Percentiles rank a stretch among this genome's conserved stretches.
phyloP scores from a whole-genome alignment of 352 stramenopile genomes.

The Pythium vanterpoolii region DNA sequence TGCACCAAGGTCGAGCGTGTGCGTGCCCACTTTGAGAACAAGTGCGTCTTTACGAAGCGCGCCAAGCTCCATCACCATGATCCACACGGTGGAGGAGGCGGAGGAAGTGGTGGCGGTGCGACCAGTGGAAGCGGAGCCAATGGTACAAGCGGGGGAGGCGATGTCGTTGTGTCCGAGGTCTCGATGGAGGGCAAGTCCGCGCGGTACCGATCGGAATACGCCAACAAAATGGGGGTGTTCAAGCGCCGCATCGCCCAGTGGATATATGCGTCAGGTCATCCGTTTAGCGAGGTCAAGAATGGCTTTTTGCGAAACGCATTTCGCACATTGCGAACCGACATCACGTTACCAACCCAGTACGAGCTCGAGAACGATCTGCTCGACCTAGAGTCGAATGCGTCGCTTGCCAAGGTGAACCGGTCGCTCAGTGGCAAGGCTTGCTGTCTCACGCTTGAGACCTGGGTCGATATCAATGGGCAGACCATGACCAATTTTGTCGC shows the following conservation, averaged over 20 bases:
- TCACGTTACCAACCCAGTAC: slow-evolving; percentile 37
- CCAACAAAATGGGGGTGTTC: slow-evolving; percentile 51
- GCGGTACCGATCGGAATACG: slow-evolving; percentile 26
- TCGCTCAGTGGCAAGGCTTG: slow-evolving; percentile 43
- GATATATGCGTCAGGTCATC: slow-evolving; percentile 56
- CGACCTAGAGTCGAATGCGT: slow-evolving; percentile 45
- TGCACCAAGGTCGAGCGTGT: slow-evolving; percentile 70
- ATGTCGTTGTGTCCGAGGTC: slow-evolving; percentile 8
- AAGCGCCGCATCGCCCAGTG: slow-evolving; percentile 64
- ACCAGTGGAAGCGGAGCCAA: not conserved
- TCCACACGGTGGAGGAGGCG: not conserved
- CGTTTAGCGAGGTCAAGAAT: slow-evolving; percentile 46
- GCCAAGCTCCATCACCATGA: slow-evolving; percentile 19
- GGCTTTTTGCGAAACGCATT: slow-evolving; percentile 42
- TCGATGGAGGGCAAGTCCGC: slow-evolving; percentile 17
- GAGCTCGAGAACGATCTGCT: slow-evolving; percentile 68
- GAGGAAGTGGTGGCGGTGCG: not conserved
- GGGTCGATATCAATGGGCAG: slow-evolving; percentile 37
- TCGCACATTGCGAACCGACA: slow-evolving; percentile 36
- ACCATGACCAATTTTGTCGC: slow-evolving; percentile 44
- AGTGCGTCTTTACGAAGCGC: slow-evolving; percentile 34
- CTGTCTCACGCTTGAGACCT: slow-evolving; percentile 59
- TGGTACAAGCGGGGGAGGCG: not conserved
- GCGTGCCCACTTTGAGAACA: slow-evolving; percentile 64
- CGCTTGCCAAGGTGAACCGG: slow-evolving; percentile 39